Base-by-base conservation (phyloP, 345 rosid genomes). In the Eutrema yunnanense region DNA sequence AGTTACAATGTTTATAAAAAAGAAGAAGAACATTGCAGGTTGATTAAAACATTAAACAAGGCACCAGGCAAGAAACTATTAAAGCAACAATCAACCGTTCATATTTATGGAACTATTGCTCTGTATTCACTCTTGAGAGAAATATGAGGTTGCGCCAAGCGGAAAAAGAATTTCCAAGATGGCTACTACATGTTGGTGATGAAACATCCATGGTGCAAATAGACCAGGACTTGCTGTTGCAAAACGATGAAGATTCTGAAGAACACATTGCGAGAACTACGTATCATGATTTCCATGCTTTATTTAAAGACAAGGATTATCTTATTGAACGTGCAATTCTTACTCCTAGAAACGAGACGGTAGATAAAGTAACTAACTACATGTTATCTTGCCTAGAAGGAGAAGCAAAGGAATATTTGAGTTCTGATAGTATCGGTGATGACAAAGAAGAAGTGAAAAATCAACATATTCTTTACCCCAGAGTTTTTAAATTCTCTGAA, bases 391-490 rank as follows among this genome's bases (percentile, higher is more conserved):
- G 63, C 13, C 0, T 68, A 14, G 2, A 9, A 10, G 33, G 42
- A 29, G 46, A 67, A 6, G 1, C 2, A 11, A 68, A 41, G 2
- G 72, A 54, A 2, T 68, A 68, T 19, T 43, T 42, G 7, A 68
- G 63, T 27, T 68, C 19, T 0, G 53, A 68, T 43, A 55, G 33
- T 6, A 67, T 54, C 2, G 46, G 50, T 16, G 43, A 68, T 1
- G 73, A 68, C 49, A n/a, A n/a, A 51, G 50, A 66, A 67, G 49
- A 67, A 52, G 61, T 40, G 14, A 51, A 61, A 38, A 52, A 67
- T 41, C 71, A 67, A 30, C 14, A 52, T 52, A 6, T 51, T 26
- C 14, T 66, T 8, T 54, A 55, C 29, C 63, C n/a, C 4, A 2
- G 22, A 54, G 0, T 68, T 42, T 16, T 43, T 42, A 11, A 69